Percentiles rank a stretch among this genome's conserved stretches.
These are phyloP conservation scores for Exophiala dermatitidis DNA, from an alignment of 2,329 filamentous ascomycete species.

Conservation along the genomic window DNA sequence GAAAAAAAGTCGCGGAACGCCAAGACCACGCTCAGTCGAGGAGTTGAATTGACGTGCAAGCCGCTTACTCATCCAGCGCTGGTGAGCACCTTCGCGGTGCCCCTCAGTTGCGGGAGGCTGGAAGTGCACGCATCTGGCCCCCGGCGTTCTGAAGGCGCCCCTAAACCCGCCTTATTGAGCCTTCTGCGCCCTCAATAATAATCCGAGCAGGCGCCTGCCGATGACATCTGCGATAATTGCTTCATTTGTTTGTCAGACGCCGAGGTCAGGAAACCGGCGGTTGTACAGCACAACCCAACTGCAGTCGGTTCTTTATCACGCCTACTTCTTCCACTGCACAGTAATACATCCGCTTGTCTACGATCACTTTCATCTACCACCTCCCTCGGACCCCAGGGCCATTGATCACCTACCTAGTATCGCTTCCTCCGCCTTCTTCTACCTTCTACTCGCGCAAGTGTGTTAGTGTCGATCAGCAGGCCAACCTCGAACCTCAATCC, in stretches of 20 bases:
- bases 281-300: background rate
- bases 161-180: too few relatives aligned
- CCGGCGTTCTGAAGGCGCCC: too few relatives aligned
- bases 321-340: background rate
- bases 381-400: background rate
- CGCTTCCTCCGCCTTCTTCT: constrained; percentile 2
- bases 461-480: background rate
- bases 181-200: too few relatives aligned
- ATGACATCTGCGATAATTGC: background rate
- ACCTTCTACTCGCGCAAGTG: background rate
- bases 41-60: too few relatives aligned
- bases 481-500: background rate
- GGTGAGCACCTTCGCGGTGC: too few relatives aligned
- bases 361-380: background rate
- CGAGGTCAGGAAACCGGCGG: background rate
- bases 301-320: background rate
- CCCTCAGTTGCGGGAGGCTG: too few relatives aligned
- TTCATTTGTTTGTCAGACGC: background rate
- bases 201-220: background rate
- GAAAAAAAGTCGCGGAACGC: constrained; percentile 30
- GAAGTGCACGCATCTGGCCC: too few relatives aligned
- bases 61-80: too few relatives aligned
- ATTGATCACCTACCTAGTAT: background rate
- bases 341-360: background rate
- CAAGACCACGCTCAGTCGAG: constrained; percentile 24